Percentiles rank a stretch among this genome's conserved stretches.
Conservation (phyloP, 176 grass and related monocot genomes). For the Triticum dicoccoides region DNA sequence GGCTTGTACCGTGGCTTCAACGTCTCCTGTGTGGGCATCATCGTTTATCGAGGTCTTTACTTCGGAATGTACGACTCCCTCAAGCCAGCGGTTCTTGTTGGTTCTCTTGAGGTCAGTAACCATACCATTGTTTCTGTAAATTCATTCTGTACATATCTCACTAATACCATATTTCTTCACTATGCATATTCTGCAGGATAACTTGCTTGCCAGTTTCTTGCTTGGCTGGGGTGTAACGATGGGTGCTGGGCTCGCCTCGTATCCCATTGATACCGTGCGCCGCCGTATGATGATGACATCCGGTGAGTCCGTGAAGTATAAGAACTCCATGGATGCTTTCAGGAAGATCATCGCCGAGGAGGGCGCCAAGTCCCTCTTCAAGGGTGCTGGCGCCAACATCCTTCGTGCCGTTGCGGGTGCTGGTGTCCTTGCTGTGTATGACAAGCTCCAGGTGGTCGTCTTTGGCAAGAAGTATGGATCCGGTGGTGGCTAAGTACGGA, state of each 20-base stretch:
- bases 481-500: slow-evolving; percentile 52
- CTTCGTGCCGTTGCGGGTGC: slow-evolving; percentile 92
- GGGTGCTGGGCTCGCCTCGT: slow-evolving; percentile 87
- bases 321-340: slow-evolving; percentile 78
- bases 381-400: slow-evolving; percentile 96
- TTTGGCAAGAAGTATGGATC: slow-evolving; percentile 93
- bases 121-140: not conserved
- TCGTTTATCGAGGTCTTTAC: slow-evolving; percentile 94
- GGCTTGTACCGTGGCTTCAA: slow-evolving; percentile 97
- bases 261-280: slow-evolving; percentile 88
- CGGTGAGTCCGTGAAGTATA: slow-evolving; percentile 93
- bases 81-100: slow-evolving; percentile 84
- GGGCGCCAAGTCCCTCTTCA: slow-evolving; percentile 83
- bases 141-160: not conserved
- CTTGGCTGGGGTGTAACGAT: slow-evolving; percentile 88
- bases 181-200: slow-evolving; percentile 56
- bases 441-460: slow-evolving; percentile 95
- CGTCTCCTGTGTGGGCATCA: slow-evolving; percentile 88
- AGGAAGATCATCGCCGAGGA: slow-evolving; percentile 79
- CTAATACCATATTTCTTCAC: not conserved
- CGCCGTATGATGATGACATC: slow-evolving; percentile 99
- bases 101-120: slow-evolving; percentile 57
- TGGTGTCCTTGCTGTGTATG: slow-evolving; percentile 85
- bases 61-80: slow-evolving; percentile 90
- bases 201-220: slow-evolving; percentile 78